A percentile compares a stretch with the other conserved stretches of the same genome.
Conservation (phyloP, 768 basidiomycete genomes). For the Strobilomyces dryophilus region DNA sequence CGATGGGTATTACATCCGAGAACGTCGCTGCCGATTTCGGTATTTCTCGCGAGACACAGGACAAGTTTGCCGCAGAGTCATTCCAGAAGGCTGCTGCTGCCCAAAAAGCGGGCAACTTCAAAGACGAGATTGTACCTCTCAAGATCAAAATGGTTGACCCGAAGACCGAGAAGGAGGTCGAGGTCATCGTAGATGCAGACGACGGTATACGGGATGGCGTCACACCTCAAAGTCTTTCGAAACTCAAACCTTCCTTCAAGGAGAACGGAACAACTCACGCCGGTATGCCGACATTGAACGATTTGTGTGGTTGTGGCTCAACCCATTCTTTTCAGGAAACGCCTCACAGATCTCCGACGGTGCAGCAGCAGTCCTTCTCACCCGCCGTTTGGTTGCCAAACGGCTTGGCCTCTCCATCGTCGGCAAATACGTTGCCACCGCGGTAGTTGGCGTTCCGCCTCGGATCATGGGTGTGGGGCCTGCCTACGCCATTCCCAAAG, state of each 20-base stretch:
- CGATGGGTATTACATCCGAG: constrained; percentile 95
- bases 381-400: constrained; percentile 75
- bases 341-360: constrained; percentile 91
- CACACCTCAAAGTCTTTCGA: constrained; percentile 69
- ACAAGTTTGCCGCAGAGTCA: constrained; percentile 78
- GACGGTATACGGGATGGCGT: constrained; percentile 87
- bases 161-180: constrained; percentile 63
- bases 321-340: constrained; percentile 45
- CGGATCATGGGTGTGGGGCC: constrained; percentile 92
- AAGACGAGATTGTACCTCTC: constrained; percentile 79
- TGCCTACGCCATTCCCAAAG: constrained; percentile 79
- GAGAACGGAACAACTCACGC: constrained; percentile 77
- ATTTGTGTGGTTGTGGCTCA: not conserved
- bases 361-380: constrained; percentile 83
- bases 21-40: constrained; percentile 79
- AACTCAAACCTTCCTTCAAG: constrained; percentile 83
- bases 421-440: constrained; percentile 76
- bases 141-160: constrained; percentile 66
- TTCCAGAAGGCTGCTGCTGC: constrained; percentile 83
- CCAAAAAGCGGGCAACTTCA: constrained; percentile 78
- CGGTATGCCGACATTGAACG: constrained; percentile 31
- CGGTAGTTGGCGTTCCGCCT: constrained; percentile 76
- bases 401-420: constrained; percentile 81
- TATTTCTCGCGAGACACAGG: constrained; percentile 73
- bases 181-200: constrained; percentile 72